Base-by-base conservation (phyloP, 257 asterid species). In the Solanum piurae region DNA sequence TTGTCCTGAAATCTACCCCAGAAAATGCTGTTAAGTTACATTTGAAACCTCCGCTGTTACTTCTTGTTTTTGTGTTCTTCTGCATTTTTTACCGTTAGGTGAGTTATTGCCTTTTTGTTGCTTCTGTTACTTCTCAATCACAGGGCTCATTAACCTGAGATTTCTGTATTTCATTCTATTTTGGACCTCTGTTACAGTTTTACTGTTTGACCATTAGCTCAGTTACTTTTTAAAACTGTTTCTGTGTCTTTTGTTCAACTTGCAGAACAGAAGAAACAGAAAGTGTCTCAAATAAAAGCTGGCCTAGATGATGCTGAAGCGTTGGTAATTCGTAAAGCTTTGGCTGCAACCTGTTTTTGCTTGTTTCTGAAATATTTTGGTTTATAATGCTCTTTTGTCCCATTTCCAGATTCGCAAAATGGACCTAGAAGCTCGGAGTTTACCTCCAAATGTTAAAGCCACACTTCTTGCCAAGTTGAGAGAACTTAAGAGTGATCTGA, bases 381-480 rank as follows among this genome's bases (percentile, higher is more conserved):
- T 34, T 85, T 31, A 83, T 27, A 77, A 21, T 69, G 52, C 44
- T 89, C 73, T 29, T 31, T 71, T 73, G 18, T 75, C 25, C 27
- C 42, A 29, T 88, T 68, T 88, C 55, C 85, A 96, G 98, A 92
- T 96, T 72, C 96, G 98, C 84, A 96, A 96, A 92, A 96, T 95
- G 98, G 98, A 95, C 87, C 96, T 93, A 62, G 98, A 96, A 92
- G 98, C 98, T 87, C 92, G 98, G 89, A 95, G 98, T 86, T 90
- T 95, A 92, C 94, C 95, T n/a, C 95, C 97, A 79, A 93, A 87
- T 89, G 91, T 90, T 90, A 96, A 95, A 88, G 95, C 94, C 88
- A 49, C 88, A n/a, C 94, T 96, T 87, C 95, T 96, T 79, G 94
- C 94, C 72, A 96, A 96, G 91, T 90, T 96, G 90, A 92, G 98